phyloP scores from a whole-genome alignment of 345 rosid genomes.

The Eucalyptus microcorys region DNA sequence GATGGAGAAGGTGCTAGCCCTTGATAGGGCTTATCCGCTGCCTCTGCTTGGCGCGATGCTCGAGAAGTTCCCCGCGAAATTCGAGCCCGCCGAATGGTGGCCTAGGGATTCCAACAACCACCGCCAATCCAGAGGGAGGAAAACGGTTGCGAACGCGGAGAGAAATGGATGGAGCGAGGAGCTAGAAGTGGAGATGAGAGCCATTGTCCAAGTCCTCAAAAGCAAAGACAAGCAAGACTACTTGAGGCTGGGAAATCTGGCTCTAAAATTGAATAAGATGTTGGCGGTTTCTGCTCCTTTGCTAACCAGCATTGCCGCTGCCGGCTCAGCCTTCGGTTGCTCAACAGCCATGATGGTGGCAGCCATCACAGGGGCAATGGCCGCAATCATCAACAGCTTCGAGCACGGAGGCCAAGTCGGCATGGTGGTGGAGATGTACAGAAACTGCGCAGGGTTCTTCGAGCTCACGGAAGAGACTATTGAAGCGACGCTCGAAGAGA shows the following conservation, averaged over 20 bases:
- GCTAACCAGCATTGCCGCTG: slow-evolving; percentile 24
- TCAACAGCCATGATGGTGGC: slow-evolving; percentile 6
- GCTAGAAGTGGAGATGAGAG: slow-evolving; percentile 25
- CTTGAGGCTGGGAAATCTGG: slow-evolving; percentile 19
- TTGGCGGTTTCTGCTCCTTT: slow-evolving; percentile 32
- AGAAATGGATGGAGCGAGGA: slow-evolving; percentile 19
- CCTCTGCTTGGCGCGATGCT: slow-evolving; percentile 24
- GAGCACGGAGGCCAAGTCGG: slow-evolving; percentile 44
- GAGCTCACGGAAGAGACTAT: slow-evolving; percentile 11
- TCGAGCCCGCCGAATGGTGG: slow-evolving; percentile 23
- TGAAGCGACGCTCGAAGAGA: slow-evolving; percentile 1
- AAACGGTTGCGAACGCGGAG: neutral
- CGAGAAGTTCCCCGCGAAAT: slow-evolving; percentile 7
- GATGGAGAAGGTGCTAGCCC: slow-evolving; percentile 7
- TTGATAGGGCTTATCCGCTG: slow-evolving; percentile 26
- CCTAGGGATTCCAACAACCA: neutral
- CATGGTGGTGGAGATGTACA: slow-evolving; percentile 45
- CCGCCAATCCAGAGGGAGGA: neutral
- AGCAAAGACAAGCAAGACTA: slow-evolving; percentile 24
- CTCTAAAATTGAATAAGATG: slow-evolving; percentile 22
- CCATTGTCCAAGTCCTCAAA: slow-evolving; percentile 8
- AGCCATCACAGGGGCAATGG: slow-evolving; percentile 15
- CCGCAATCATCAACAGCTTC: slow-evolving; percentile 7
- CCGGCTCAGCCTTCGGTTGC: slow-evolving; percentile 5
- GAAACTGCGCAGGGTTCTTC: slow-evolving; percentile 31